Evolutionary conservation across 139 green algal genomes (phyloP), one percentile per base, ranked within the genome.

Genomic region (Zygnema cylindricum): DNA sequence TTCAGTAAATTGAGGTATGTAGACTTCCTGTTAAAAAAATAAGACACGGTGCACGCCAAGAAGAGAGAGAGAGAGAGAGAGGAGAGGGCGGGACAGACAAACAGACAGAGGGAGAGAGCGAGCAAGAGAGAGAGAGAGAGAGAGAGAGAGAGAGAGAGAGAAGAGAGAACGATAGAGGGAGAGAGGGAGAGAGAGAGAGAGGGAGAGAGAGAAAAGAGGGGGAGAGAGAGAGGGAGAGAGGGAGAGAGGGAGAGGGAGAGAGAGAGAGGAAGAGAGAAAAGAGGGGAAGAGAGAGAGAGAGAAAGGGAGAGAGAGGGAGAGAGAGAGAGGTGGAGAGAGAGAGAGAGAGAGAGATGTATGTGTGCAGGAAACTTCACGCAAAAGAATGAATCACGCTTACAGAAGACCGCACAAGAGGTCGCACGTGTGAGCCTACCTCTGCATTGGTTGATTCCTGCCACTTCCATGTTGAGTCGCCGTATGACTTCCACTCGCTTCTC

Each of bases 401-500:
- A n/a, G n/a, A n/a, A n/a, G n/a, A n/a, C n/a, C n/a, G n/a, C n/a
- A n/a, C n/a, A n/a, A n/a, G n/a, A n/a, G n/a, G n/a, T n/a, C n/a
- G n/a, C n/a, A n/a, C n/a, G n/a, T n/a, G n/a, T n/a, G n/a, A n/a
- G n/a, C n/a, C n/a, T n/a, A n/a, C 49, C 49, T 25, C 16, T 7
- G 16, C 49, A 63, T 63, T 16, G 7, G 7, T 16, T 63, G 16
- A 16, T 16, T 16, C 7, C 49, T 63, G 16, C 7, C 7, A 63
- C 16, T 16, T 63, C 16, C 16, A 16, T 16, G 16, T 84, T 84
- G 32, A 84, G 16, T 49, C 77, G 16, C n/a, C 55, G 41, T n/a
- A 84, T 57, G 21, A 84, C 32, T 23, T 84, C n/a, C n/a, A 55
- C 2, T 49, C 77, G 16, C 77, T 84, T 2, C 77, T 69, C 41